Base-by-base conservation (phyloP, 1,284 basidiomycete species). In the Cryptococcus jaspeensis region DNA sequence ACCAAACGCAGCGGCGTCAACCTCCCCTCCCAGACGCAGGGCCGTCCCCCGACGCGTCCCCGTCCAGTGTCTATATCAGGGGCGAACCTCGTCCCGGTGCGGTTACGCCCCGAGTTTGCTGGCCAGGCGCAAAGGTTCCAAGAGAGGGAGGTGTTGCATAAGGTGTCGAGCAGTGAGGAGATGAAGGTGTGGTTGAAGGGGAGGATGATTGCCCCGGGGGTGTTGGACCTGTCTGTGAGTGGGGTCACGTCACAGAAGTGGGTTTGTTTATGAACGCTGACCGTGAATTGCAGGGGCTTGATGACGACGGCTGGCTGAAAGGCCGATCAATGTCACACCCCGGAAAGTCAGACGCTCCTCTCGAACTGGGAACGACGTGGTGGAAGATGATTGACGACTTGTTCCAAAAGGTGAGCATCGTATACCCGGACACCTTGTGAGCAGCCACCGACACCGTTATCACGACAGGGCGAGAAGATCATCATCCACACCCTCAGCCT, bases 181-280 rank as follows among this genome's bases (percentile, higher is more conserved):
- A 70, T 77, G 64, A 75, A 72, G 58, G 58, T 65, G 22, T 78
- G 75, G 75, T 54, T 78, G 20, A 62, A 58, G 49, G 59, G 56
- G 16, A 58, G 69, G 9, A 56, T 68, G n/a, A 55, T 71, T 8
- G 63, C 56, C 0, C 60, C 63, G 4, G 76, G 76, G 12, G 63
- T 73, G 13, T 50, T 78, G 47, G 66, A 76, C 58, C 62, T 78
- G 60, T 73, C 71, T 54, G 73, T 75, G 48, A 55, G 73, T 71
- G 2, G 5, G 22, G 9, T 23, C 13, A 9, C 25, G 15, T n/a
- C 22, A 16, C n/a, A 16, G 40, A 5, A 42, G 22, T 39, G 38
- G n/a, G n/a, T n/a, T 4, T 32, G 28, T 32, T 32, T 9, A 32
- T 9, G 28, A 32, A 4, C 4, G 28, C 28, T 18, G 32, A 39